Percentiles rank a stretch among this genome's conserved stretches.
phyloP scores from a whole-genome alignment of 805 yeast species.

The Lachancea lanzarotensis region DNA sequence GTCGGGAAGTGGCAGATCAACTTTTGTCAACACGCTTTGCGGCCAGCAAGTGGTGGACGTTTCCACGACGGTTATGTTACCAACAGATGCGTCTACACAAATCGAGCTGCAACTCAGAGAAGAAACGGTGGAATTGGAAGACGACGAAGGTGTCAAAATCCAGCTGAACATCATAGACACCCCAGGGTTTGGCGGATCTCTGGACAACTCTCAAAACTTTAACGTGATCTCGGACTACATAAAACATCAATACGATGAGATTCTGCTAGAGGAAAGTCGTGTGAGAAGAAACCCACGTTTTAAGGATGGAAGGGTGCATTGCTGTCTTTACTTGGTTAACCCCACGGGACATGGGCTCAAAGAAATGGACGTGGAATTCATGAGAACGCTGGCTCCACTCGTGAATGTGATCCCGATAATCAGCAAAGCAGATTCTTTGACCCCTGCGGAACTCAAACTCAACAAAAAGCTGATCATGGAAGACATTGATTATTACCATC shows the following conservation, averaged over 20 bases:
- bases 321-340: constrained; percentile 65
- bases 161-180: constrained; percentile 72
- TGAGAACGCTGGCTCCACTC: constrained; percentile 70
- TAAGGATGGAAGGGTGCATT: constrained; percentile 78
- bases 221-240: constrained; percentile 68
- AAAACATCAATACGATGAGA: constrained; percentile 79
- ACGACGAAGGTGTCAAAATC: constrained; percentile 78
- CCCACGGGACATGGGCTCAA: constrained; percentile 81
- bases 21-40: constrained; percentile 84
- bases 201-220: constrained; percentile 63
- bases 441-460: constrained; percentile 65
- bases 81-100: constrained; percentile 46
- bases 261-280: constrained; percentile 70
- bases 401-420: constrained; percentile 83
- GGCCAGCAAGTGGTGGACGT: constrained; percentile 80
- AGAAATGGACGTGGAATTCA: constrained; percentile 69
- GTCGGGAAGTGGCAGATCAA: constrained; percentile 85
- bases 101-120: constrained; percentile 61
- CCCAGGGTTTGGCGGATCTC: constrained; percentile 73
- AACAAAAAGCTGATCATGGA: constrained; percentile 71
- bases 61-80: constrained; percentile 49
- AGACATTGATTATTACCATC: constrained; percentile 62
- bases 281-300: constrained; percentile 81
- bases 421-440: constrained; percentile 79
- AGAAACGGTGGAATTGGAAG: constrained; percentile 78